Conservation (phyloP, 768 basidiomycete species). For the Lentinula lateritia region DNA sequence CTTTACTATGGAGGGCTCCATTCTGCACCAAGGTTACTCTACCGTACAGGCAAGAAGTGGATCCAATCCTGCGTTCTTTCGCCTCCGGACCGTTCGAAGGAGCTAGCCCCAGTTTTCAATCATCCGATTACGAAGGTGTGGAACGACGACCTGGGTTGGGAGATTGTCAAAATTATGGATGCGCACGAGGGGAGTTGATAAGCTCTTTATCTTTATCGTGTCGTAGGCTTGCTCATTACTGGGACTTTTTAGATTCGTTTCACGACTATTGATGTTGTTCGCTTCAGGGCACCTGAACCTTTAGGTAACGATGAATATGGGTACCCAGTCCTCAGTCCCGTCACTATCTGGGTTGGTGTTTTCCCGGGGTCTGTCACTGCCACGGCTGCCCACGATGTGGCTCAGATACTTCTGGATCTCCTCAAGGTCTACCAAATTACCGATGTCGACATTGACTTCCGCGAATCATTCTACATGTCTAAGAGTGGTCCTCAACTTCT, state of each 20-base stretch:
- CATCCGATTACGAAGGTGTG: conserved; percentile 26
- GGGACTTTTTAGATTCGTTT: too few species aligned
- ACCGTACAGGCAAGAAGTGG: conserved; percentile 21
- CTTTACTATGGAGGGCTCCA: conserved; percentile 24
- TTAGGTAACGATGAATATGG: too few species aligned
- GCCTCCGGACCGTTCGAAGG: too few species aligned
- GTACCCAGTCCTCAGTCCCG: too few species aligned
- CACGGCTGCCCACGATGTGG: conserved; percentile 23
- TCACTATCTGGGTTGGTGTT: too few species aligned
- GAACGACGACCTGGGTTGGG: conserved; percentile 22
- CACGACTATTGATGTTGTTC: too few species aligned
- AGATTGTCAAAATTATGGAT: conserved; percentile 22
- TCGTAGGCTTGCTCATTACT: too few species aligned
- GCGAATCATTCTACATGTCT: too few species aligned
- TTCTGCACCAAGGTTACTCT: conserved; percentile 21
- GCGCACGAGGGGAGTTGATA: conserved; percentile 20
- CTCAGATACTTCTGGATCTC: conserved; percentile 23
- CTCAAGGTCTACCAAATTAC: conserved; percentile 23
- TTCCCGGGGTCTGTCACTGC: conserved; percentile 17
- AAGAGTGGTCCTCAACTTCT: too few species aligned
- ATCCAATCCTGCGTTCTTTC: conserved; percentile 13
- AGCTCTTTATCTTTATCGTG: conserved; percentile 12
- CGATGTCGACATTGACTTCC: neutral
- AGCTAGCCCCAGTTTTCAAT: conserved; percentile 1
- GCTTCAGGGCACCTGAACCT: too few species aligned